phyloP scores from a whole-genome alignment of 2,329 filamentous ascomycete species.

The Exutisphaerella laricina region DNA sequence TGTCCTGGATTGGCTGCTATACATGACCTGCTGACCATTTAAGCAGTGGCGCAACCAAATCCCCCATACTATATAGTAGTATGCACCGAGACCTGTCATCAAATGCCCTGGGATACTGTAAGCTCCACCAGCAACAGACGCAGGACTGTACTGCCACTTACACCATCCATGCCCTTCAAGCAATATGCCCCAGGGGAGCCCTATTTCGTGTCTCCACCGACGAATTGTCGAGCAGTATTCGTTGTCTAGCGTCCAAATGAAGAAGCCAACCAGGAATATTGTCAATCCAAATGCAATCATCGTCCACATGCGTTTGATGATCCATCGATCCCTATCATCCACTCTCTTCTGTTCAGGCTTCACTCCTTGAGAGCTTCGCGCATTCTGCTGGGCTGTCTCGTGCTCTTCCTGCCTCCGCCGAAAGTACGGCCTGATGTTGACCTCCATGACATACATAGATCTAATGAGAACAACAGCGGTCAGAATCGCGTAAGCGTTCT shows the following conservation, averaged over 20 bases:
- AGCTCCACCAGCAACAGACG: too few relatives aligned
- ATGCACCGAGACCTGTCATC: conserved; percentile 78
- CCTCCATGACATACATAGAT: conserved; percentile 72
- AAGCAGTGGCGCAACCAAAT: conserved; percentile 75
- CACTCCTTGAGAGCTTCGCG: conserved; percentile 24
- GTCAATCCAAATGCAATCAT: conserved; percentile 64
- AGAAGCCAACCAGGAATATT: conserved; percentile 69
- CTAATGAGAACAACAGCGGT: conserved; percentile 66
- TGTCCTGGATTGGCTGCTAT: too few relatives aligned
- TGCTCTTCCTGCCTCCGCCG: conserved; percentile 38
- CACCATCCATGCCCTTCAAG: conserved; percentile 60
- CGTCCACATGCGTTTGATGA: conserved; percentile 65
- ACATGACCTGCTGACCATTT: too few relatives aligned
- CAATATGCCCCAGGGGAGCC: conserved; percentile 73
- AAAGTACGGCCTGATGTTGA: conserved; percentile 55
- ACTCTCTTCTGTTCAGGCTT: conserved; percentile 41
- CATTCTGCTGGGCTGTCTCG: conserved; percentile 28
- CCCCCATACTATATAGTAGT: conserved; percentile 61
- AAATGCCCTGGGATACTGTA: too few relatives aligned
- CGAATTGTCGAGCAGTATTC: conserved; percentile 63
- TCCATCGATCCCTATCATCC: conserved; percentile 52
- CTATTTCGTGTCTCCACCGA: conserved; percentile 59
- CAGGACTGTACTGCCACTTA: too few relatives aligned
- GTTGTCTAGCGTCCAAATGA: conserved; percentile 75
- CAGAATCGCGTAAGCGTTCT: conserved; percentile 68